Base-by-base conservation (phyloP, 2,329 filamentous ascomycete genomes). In the Nigrospora osmanthi region DNA sequence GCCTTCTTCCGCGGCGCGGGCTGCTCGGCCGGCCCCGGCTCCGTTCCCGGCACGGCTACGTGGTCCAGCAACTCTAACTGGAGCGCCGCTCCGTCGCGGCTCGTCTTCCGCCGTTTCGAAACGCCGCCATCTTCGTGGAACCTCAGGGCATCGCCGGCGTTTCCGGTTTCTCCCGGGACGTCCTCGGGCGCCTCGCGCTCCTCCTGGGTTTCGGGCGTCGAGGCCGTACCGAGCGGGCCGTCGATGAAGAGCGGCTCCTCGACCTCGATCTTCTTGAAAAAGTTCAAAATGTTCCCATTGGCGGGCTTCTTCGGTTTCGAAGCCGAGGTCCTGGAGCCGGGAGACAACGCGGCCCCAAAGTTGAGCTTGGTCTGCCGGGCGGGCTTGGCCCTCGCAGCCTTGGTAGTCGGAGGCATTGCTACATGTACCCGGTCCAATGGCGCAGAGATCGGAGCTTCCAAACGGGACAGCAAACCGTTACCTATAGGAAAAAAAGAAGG, bases 271-370 rank as follows among this genome's bases (percentile, higher is more conserved):
- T 87, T 89, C 56, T 85, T 81, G 59, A 89, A 89, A 61, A 88
- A 89, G 50, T 66, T 87, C 13, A 88, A 65, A 31, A 89, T 88
- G 50, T 81, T 88, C 7, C 72, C 70, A 54, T 87, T 87, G 1
- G 68, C 53, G 4, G 67, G 57, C 42, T 63, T 67, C 52, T 64
- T 58, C 49, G 67, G n/a, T n/a, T 57, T 62, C 13, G 51, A 51
- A 17, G 49, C 48, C 0, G 54, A 43, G 12, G 53, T 56, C 45
- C 57, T 58, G 34, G 49, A 46, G 16, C 43, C 50, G 11, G 46
- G 47, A 28, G 48, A 47, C 7, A 49, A 43, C 16, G 45, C 37
- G 32, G 54, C 43, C 28, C 53, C 49, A 35, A 62, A 63, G 42
- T 52, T 59, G 35, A 63, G 55, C 40, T 62, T 63, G 5, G 57